phyloP scores from a whole-genome alignment of 1,284 basidiomycete species.

The Thecaphora thlaspeos region DNA sequence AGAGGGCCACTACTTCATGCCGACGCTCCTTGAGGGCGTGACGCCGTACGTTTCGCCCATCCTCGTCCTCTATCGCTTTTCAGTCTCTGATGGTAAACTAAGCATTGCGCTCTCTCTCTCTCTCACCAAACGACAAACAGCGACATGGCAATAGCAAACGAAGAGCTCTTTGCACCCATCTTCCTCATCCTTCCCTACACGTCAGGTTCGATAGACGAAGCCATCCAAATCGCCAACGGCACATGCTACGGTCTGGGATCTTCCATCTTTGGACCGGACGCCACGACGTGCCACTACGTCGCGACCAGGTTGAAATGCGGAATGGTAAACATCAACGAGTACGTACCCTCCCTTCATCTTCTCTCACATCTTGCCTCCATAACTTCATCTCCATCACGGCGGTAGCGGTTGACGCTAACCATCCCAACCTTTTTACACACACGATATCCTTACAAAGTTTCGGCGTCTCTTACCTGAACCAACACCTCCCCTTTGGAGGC shows the following conservation, averaged over 20 bases:
- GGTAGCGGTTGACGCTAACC: no score
- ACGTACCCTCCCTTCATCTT: no score
- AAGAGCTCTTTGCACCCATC: conserved; percentile 53
- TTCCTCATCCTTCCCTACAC: conserved; percentile 50
- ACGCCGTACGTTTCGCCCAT: conserved; percentile 61
- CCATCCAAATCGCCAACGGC: conserved; percentile 78
- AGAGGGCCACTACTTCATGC: conserved; percentile 76
- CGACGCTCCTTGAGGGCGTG: conserved; percentile 82
- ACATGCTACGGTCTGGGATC: conserved; percentile 90
- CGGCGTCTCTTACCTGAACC: conserved; percentile 84
- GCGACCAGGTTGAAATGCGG: conserved; percentile 80
- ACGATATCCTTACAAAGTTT: conserved; percentile 62
- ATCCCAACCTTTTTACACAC: no score
- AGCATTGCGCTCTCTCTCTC: not conserved
- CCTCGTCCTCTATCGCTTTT: no score
- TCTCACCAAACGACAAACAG: not conserved
- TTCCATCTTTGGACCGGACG: conserved; percentile 85
- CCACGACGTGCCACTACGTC: conserved; percentile 72
- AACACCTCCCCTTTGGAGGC: conserved; percentile 91
- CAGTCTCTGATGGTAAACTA: no score
- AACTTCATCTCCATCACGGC: no score
- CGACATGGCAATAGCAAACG: conserved; percentile 49
- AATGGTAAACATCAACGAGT: conserved; percentile 86
- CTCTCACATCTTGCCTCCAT: no score
- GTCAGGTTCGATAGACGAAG: conserved; percentile 77